Percentiles rank a stretch among this genome's conserved stretches.
Conservation (phyloP, 129 eudicot species). For the Escallonia rubra region DNA sequence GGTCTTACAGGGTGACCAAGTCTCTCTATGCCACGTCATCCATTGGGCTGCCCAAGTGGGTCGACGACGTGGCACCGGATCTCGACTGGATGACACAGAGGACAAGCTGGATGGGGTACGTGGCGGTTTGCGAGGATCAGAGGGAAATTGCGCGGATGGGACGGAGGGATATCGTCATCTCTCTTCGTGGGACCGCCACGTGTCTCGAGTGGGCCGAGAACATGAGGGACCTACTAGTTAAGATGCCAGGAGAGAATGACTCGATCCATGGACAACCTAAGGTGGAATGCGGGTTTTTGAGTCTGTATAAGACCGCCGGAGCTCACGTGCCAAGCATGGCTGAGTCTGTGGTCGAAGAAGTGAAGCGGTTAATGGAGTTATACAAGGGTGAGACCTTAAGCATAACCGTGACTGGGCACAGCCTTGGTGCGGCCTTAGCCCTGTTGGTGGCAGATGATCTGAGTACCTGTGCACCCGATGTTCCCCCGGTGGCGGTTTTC, state of each 20-base stretch:
- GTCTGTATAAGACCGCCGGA: conserved; percentile 50
- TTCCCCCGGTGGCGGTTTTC: conserved; percentile 79
- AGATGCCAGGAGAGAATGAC: conserved; percentile 29
- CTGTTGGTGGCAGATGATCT: conserved; percentile 71
- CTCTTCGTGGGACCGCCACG: conserved; percentile 91
- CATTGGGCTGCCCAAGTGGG: conserved; percentile 83
- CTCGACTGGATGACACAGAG: conserved; percentile 97
- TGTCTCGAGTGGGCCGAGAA: conserved; percentile 96
- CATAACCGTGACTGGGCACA: conserved; percentile 85
- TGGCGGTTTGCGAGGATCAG: conserved; percentile 84
- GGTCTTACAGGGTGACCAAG: conserved; percentile 73
- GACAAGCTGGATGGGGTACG: conserved; percentile 83
- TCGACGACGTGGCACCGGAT: conserved; percentile 81
- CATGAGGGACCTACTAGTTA: conserved; percentile 52
- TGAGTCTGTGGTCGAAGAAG: conserved; percentile 54
- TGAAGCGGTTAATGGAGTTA: conserved; percentile 38
- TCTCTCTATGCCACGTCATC: conserved; percentile 81
- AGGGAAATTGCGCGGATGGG: conserved; percentile 92
- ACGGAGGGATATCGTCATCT: conserved; percentile 77
- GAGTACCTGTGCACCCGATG: conserved; percentile 34
- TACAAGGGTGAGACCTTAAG: conserved; percentile 81
- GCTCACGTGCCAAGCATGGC: conserved; percentile 64
- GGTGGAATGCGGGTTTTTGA: conserved; percentile 81
- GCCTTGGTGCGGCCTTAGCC: conserved; percentile 95
- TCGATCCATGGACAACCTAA: conserved; percentile 39